Evolutionary conservation across 2,329 filamentous ascomycete species (phyloP).

Genomic region (Macrophomina pseudophaseolina): DNA sequence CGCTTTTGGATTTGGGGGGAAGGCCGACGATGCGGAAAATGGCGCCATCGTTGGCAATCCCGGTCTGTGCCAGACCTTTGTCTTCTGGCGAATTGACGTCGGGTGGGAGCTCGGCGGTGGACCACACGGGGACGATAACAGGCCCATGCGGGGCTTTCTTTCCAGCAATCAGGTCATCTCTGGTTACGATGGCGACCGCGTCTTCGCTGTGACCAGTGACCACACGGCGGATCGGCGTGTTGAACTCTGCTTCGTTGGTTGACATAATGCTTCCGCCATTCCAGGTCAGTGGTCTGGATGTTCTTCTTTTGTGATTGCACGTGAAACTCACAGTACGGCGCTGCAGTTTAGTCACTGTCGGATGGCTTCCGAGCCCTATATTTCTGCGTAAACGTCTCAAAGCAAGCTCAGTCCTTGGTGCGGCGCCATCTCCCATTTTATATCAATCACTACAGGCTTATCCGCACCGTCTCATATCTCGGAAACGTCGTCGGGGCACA

Average conservation of each 20-base stretch:
- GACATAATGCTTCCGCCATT: not conserved
- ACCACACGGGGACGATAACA: not conserved
- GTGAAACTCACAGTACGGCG: too few species aligned
- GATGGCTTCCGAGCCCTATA: too few species aligned
- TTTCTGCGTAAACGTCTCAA: too few species aligned
- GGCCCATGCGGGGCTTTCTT: not conserved
- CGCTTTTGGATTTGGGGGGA: not conserved
- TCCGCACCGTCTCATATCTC: too few species aligned
- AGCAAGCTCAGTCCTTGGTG: too few species aligned
- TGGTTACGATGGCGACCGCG: not conserved
- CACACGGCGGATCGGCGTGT: constrained; percentile 1
- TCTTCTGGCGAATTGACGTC: not conserved
- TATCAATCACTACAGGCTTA: too few species aligned
- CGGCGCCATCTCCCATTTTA: too few species aligned
- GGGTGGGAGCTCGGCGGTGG: not conserved
- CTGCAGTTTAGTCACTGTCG: too few species aligned
- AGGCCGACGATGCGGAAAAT: not conserved
- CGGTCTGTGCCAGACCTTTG: not conserved
- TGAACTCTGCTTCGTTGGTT: constrained; percentile 13
- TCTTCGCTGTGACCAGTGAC: not conserved
- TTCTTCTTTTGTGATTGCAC: too few species aligned
- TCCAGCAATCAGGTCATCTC: not conserved
- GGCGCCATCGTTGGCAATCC: not conserved
- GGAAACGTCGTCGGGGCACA: too few species aligned
- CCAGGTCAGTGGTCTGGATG: too few species aligned